These are phyloP conservation scores for Ustilago lituana DNA, from an alignment of 1,284 basidiomycete species.

Conservation along the genomic window DNA sequence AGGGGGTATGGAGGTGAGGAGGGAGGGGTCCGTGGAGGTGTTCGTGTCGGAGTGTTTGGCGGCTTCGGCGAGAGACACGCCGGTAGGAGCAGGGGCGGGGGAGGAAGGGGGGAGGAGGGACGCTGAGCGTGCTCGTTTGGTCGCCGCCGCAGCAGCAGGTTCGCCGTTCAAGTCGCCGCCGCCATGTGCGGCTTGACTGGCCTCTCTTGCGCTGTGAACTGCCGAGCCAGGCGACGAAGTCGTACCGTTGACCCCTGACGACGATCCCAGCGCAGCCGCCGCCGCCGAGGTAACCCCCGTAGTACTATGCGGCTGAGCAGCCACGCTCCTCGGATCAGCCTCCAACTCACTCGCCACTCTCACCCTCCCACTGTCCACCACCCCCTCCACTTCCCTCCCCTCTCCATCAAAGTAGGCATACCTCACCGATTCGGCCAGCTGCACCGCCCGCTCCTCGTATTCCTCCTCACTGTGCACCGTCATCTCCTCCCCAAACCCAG, in stretches of 20 bases:
- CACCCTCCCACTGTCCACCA: constrained; percentile 5
- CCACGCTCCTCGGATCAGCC: constrained; percentile 35
- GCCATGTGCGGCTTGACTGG: too few relatives aligned
- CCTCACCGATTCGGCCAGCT: constrained; percentile 69
- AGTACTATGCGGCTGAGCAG: constrained; percentile 37
- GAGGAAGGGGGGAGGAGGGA: constrained; percentile 13
- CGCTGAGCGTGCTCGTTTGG: constrained; percentile 19
- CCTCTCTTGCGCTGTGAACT: too few relatives aligned
- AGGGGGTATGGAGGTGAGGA: constrained; percentile 24
- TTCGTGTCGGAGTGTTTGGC: constrained; percentile 31
- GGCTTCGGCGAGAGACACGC: constrained; percentile 40
- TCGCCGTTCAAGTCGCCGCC: not conserved
- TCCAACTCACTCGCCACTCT: constrained; percentile 36
- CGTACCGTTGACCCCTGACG: too few relatives aligned
- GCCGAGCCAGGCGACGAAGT: too few relatives aligned
- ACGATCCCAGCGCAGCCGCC: too few relatives aligned
- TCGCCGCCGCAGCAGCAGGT: constrained; percentile 2
- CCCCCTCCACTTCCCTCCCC: constrained; percentile 12
- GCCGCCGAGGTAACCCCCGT: too few relatives aligned
- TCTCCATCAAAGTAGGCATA: constrained; percentile 61
- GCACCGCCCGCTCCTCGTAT: constrained; percentile 73
- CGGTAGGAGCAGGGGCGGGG: constrained; percentile 42
- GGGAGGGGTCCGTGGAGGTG: constrained; percentile 9
- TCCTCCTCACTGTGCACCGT: constrained; percentile 71
- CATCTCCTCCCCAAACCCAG: constrained; percentile 73